Evolutionary conservation across 768 basidiomycete genomes (phyloP).

Genomic region (Ramaria rubella): DNA sequence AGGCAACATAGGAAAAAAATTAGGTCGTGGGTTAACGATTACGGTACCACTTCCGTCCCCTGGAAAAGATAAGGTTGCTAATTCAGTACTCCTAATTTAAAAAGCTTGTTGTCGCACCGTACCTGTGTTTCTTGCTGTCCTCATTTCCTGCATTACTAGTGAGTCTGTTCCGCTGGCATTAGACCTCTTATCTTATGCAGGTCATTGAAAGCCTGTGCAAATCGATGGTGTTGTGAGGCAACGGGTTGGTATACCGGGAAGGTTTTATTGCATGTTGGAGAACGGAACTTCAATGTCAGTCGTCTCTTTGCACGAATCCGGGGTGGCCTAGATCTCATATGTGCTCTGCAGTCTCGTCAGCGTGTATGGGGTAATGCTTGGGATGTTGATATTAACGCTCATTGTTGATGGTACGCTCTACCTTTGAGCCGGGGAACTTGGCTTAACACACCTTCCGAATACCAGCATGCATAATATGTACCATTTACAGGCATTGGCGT

Average conservation of each 20-base stretch:
- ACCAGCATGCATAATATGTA: constrained; percentile 1
- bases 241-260: background rate
- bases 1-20: background rate
- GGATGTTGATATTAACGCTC: background rate
- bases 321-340: background rate
- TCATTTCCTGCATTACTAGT: background rate
- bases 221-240: background rate
- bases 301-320: background rate
- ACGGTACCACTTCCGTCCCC: background rate
- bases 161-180: background rate
- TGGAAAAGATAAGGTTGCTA: background rate
- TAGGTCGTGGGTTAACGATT: background rate
- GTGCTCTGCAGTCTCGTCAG: background rate
- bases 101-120: background rate
- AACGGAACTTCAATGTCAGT: background rate
- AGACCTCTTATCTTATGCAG: background rate
- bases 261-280: background rate
- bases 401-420: background rate
- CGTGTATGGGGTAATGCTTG: background rate
- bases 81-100: background rate
- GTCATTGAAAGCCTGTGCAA: background rate
- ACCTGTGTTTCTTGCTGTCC: background rate
- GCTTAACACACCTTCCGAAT: background rate
- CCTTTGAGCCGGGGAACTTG: background rate
- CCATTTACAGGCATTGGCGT: background rate